Base-by-base conservation (phyloP, 2,329 filamentous ascomycete species). In the Clonostachys rosea region DNA sequence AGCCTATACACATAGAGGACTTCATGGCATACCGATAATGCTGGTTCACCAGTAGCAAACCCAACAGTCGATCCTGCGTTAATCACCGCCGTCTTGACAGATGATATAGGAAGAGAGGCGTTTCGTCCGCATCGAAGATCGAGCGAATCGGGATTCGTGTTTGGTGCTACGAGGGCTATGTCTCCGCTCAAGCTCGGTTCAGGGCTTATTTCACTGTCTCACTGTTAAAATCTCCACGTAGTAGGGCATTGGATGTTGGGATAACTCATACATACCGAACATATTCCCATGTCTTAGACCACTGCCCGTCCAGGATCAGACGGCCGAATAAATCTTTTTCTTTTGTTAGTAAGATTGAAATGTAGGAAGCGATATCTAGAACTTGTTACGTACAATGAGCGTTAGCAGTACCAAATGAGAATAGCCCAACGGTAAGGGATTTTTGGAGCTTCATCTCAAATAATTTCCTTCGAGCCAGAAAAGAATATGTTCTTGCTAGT, bases 41-140 rank as follows among this genome's bases (percentile, higher is more conserved):
- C 20, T 10, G 41, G 40, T 13, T 45, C 45, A 17, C 48, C 44
- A 8, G 41, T 44, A n/a, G 36, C 42, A 37, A 49, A 47, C 14
- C 45, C 42, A 16, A 47, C 18, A 6, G n/a, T 34, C n/a, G 39
- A 36, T 40, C 48, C 48, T n/a, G 48, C 48, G 30, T 24, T 34
- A 24, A 49, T 42, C 6, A 40, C 41, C 13, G 48, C 48, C 16
- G 48, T 49, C 48, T 49, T 47, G 14, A 42, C 35, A 7, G 20
- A 24, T 36, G 16, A n/a, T 16, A 40, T 40, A 8, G 45, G 18
- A 10, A n/a, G 20, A 7, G 36, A 47, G 5, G 48, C 48, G 20
- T 47, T 46, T 18, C 48, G 48, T 13, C 48, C 48, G 30, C 48
- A 49, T 34, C 44, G 45, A 33, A 49, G 35, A 17, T 49, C 45